Percentiles rank a stretch among this genome's conserved stretches.
Conservation (phyloP, 2,329 filamentous ascomycete genomes). For the Aspergillus vadensis region DNA sequence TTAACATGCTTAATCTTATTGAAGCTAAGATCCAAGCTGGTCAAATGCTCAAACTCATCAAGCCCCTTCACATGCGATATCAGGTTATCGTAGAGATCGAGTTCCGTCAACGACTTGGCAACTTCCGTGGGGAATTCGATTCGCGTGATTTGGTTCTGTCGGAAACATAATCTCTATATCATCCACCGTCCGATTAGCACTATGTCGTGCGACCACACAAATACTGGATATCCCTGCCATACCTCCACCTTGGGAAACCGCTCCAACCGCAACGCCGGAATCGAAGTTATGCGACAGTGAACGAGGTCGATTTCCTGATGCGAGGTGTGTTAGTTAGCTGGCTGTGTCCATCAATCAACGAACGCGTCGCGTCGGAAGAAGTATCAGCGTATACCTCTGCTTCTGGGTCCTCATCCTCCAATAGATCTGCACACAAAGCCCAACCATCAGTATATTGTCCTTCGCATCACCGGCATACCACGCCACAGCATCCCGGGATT, state of each 20-base stretch:
- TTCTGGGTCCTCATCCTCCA: conserved; percentile 60
- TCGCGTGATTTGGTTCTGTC: conserved; percentile 83
- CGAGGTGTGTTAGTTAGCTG: conserved; percentile 15
- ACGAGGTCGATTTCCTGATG: conserved; percentile 79
- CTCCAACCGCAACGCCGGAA: conserved; percentile 75
- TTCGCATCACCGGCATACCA: not conserved
- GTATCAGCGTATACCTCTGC: conserved; percentile 46
- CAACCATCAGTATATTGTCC: not conserved
- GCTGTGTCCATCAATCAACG: not conserved
- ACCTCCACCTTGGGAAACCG: conserved; percentile 75
- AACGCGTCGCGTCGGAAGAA: not conserved
- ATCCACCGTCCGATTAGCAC: conserved; percentile 1
- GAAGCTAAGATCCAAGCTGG: conserved; percentile 86
- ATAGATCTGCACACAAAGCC: conserved; percentile 50
- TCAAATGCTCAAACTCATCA: conserved; percentile 74
- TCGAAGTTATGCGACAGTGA: conserved; percentile 80
- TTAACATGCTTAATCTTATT: conserved; percentile 99
- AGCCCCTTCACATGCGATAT: conserved; percentile 84
- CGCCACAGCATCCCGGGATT: no score
- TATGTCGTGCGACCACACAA: not conserved
- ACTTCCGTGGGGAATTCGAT: conserved; percentile 73
- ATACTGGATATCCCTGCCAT: conserved; percentile 14
- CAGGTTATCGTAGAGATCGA: conserved; percentile 96
- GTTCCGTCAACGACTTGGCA: conserved; percentile 70
- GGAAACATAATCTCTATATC: conserved; percentile 73